Base-by-base conservation (phyloP, 2,329 filamentous ascomycete genomes). In the Balansia obtecta region DNA sequence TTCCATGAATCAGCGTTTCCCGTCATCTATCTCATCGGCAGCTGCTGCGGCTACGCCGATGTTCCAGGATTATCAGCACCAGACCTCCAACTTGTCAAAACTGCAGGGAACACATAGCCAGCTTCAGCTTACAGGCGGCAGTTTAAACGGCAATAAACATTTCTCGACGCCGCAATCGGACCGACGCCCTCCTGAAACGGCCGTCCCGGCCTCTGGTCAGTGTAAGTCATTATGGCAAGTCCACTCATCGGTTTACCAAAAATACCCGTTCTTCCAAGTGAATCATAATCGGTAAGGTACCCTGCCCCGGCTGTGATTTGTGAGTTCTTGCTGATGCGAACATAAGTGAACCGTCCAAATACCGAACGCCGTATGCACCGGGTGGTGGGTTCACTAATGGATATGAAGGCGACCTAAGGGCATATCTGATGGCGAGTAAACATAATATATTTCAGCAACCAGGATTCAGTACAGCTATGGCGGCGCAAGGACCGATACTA, bases 361-460 rank as follows among this genome's bases (percentile, higher is more conserved):
- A 83, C 52, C 72, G 76, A 46, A 80, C 77, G 4, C 80, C 80
- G 1, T 83, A 83, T 58, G 71, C 74, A 15, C 67, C 70, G 1
- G 71, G 68, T 65, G 74, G 75, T 22, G 79, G 78, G 0, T 82
- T 82, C 56, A 79, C 74, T 34, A 82, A 82, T 53, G 77, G 77
- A 4, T 80, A 81, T 51, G 76, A 80, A 60, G 76, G 74, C 18
- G 74, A 73, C 45, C 53, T 73, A 16, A 66, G 68, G 46, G 69
- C 70, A 16, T 71, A 75, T 51, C 38, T 76, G 43, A 68, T 72
- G 62, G 56, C 60, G 12, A 63, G 61, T 46, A 59, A 61, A 16
- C 55, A 57, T 16, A 58, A 62, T 8, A 46, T 61, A n/a, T 47
- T 63, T 37, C 57, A 57, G 45, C 67, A 15, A 32, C 38, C 15